phyloP scores from a whole-genome alignment of 2,329 filamentous ascomycete species.

The Colletotrichum australisinense region DNA sequence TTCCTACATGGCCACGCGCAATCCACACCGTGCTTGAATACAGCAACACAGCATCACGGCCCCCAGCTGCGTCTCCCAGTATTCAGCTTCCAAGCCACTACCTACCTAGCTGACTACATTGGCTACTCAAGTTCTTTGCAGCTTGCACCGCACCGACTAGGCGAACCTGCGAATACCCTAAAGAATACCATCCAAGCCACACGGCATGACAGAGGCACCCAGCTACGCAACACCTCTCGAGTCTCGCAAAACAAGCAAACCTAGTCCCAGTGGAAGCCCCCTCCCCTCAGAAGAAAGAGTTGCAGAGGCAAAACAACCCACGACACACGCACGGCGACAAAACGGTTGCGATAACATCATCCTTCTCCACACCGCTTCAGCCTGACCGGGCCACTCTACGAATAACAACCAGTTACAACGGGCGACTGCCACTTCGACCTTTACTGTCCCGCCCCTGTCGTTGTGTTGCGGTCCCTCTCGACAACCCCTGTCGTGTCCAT shows the following conservation, averaged over 20 bases:
- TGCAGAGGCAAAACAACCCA: constrained; percentile 13
- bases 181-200: background rate
- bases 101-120: no score
- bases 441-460: constrained; percentile 11
- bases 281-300: constrained; percentile 1
- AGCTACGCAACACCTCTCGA: background rate
- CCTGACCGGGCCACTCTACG: constrained; percentile 7
- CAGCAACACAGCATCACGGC: background rate
- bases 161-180: background rate
- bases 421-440: background rate
- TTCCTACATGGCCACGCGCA: background rate
- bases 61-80: background rate
- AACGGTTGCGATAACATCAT: constrained; percentile 33
- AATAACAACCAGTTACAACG: constrained; percentile 2
- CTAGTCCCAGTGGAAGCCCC: background rate
- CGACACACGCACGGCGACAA: constrained; percentile 9
- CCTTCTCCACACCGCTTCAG: constrained; percentile 31
- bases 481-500: constrained; percentile 18
- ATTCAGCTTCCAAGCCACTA: background rate
- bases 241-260: background rate
- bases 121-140: constrained; percentile 1
- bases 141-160: constrained; percentile 13
- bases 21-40: background rate
- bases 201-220: background rate
- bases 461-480: constrained; percentile 4